A percentile compares a stretch with the other conserved stretches of the same genome.
Conservation (phyloP, 2,329 filamentous ascomycete genomes). For the Blastomyces parvus region DNA sequence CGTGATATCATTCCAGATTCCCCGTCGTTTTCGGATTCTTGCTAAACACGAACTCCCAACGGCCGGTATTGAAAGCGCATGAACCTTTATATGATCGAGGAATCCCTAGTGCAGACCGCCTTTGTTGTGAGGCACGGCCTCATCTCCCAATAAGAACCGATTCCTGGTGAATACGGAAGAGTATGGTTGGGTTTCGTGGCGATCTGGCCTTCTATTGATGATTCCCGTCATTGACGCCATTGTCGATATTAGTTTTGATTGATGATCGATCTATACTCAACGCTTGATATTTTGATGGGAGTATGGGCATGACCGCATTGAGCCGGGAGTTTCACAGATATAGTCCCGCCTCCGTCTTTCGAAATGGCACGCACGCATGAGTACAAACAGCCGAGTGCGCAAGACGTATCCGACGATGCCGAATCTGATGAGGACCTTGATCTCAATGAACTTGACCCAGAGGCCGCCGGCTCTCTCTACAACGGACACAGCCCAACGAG, state of each 20-base stretch:
- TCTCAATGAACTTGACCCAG: conserved; percentile 39
- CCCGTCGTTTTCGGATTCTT: background rate
- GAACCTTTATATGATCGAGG: background rate
- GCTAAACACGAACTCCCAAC: background rate
- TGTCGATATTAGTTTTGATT: background rate
- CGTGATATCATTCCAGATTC: conserved; percentile 3
- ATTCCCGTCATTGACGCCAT: background rate
- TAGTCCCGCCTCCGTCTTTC: background rate
- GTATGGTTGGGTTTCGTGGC: background rate
- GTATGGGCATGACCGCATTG: background rate
- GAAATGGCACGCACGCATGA: conserved; percentile 32
- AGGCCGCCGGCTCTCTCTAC: conserved; percentile 19
- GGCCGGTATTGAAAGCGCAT: background rate
- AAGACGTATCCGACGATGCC: conserved; percentile 22
- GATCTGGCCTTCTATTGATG: background rate
- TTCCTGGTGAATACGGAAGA: background rate
- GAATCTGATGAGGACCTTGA: conserved; percentile 37
- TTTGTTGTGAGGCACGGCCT: background rate
- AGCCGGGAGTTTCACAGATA: background rate
- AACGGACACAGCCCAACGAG: conserved; percentile 15
- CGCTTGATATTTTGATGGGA: background rate
- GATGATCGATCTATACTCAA: conserved; percentile 1
- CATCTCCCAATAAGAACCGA: background rate
- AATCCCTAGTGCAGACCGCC: too few species aligned
- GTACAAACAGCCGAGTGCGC: conserved; percentile 27